Evolutionary conservation across 2,329 filamentous ascomycete genomes (phyloP).

Genomic region (Colletotrichum orchidophilum): DNA sequence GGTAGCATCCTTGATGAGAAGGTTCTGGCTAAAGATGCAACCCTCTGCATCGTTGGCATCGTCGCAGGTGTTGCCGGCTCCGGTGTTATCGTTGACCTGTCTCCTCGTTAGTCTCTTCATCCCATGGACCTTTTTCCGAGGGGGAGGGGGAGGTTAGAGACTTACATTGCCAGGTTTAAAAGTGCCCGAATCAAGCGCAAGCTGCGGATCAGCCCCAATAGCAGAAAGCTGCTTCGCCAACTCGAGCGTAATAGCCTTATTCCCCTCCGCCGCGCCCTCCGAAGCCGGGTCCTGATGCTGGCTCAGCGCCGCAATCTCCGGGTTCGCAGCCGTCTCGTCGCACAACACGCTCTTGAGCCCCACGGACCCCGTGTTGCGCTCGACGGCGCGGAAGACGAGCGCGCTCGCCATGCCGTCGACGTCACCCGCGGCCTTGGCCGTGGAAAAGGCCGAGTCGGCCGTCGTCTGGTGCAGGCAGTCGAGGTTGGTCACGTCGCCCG

Average conservation of each 20-base stretch:
- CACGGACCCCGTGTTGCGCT: conserved; percentile 69
- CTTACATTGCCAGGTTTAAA: conserved; percentile 68
- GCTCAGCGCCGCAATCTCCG: conserved; percentile 70
- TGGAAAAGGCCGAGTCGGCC: conserved; percentile 70
- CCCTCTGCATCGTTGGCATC: conserved; percentile 55
- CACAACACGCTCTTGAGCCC: conserved; percentile 67
- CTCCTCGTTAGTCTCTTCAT: neutral
- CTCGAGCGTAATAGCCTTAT: conserved; percentile 69
- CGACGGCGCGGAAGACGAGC: conserved; percentile 62
- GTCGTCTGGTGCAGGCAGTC: conserved; percentile 68
- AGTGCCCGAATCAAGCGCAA: conserved; percentile 69
- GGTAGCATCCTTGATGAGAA: conserved; percentile 63
- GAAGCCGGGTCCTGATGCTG: conserved; percentile 77
- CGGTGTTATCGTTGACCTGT: conserved; percentile 34
- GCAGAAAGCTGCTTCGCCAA: conserved; percentile 68
- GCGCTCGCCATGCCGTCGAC: conserved; percentile 61
- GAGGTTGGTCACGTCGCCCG: conserved; percentile 47
- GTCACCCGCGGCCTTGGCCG: conserved; percentile 64
- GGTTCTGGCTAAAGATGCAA: conserved; percentile 63
- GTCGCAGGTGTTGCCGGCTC: conserved; percentile 55
- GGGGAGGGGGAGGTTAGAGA: too few relatives aligned
- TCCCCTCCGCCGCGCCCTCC: conserved; percentile 61
- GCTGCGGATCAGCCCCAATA: conserved; percentile 69
- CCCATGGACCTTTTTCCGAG: too few relatives aligned
- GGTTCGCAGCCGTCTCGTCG: conserved; percentile 66